These are phyloP conservation scores for Phaseolus lunatus DNA, from an alignment of 306 rosid species.

Conservation along the genomic window DNA sequence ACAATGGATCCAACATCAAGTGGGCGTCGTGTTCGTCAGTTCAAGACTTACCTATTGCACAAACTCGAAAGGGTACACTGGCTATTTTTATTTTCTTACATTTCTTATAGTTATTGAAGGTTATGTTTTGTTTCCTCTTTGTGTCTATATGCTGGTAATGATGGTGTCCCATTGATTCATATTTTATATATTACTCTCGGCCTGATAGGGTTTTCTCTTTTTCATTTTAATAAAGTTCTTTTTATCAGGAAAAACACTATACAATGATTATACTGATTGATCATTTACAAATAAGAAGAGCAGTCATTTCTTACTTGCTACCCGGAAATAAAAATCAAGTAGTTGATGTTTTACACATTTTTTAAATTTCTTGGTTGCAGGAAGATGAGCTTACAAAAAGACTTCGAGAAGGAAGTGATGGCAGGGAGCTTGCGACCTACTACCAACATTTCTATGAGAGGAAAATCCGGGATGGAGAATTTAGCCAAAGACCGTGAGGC, in stretches of 20 bases:
- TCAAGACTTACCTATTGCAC: constrained; percentile 86
- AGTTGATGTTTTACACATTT: constrained; percentile 14
- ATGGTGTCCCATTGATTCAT: constrained; percentile 33
- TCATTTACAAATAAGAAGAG: background rate
- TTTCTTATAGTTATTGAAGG: constrained; percentile 18
- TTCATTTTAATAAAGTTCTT: background rate
- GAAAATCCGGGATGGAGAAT: constrained; percentile 70
- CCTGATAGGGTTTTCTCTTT: background rate
- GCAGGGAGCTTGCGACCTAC: constrained; percentile 64
- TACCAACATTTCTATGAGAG: constrained; percentile 71
- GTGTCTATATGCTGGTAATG: constrained; percentile 16
- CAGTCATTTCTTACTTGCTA: constrained; percentile 28
- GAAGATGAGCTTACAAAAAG: constrained; percentile 61
- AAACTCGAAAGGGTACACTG: constrained; percentile 75
- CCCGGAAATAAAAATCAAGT: background rate
- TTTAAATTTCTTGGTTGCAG: constrained; percentile 54
- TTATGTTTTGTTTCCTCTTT: constrained; percentile 34
- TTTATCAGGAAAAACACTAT: background rate
- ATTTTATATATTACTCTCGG: constrained; percentile 12
- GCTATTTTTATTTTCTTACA: constrained; percentile 38
- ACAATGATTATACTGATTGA: background rate
- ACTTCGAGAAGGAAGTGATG: constrained; percentile 51
- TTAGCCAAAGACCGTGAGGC: constrained; percentile 80
- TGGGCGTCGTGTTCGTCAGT: constrained; percentile 97
- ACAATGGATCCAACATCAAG: constrained; percentile 76